Base-by-base conservation (phyloP, 208 protist species). In the Leishmania guyanensis region DNA sequence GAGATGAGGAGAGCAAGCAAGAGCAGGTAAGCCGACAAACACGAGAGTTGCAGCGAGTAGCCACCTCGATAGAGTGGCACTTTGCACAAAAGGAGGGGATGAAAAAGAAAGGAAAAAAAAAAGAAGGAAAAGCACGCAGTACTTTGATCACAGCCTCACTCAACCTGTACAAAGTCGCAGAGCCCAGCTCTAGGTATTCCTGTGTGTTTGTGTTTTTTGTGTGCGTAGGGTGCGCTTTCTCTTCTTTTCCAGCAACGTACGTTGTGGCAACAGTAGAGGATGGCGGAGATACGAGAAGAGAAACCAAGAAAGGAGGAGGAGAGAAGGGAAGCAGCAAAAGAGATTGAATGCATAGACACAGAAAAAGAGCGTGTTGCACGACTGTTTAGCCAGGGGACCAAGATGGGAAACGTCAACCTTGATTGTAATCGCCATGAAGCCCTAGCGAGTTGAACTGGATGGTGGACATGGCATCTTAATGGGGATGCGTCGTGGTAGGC, bases 1-100 rank as follows among this genome's bases (percentile, higher is more conserved):
- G 60, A 54, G n/a, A 60, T 76, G 78, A 82, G n/a, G 53, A 26
- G 29, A 56, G 60, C 43, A 77, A 51, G 29, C 33, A 56, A 64
- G 68, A 77, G 26, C 14, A 73, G 43, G 68, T 50, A 26, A 20
- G 26, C 50, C 26, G 51, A 62, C 26, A 75, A 36, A 46, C 12
- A 22, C 14, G 16, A 75, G 4, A 75, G 71, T 14, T 46, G 1
- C 16, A 60, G 26, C 33, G 29, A 48, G 46, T 53, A 17, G 22
- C 66, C 17, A 33, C 46, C 68, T 73, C n/a, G 62, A 22, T 53
- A 73, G 22, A 22, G 73, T 76, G 20, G 51, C 51, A 43, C 72
- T 22, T 16, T 33, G 50, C 43, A 75, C 26, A 60, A 81, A 85
- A 77, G 50, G 43, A 60, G 29, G 56, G 12, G 29, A 14, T 20